Evolutionary conservation across 2,329 filamentous ascomycete genomes (phyloP).

Genomic region (Talaromyces sp.): DNA sequence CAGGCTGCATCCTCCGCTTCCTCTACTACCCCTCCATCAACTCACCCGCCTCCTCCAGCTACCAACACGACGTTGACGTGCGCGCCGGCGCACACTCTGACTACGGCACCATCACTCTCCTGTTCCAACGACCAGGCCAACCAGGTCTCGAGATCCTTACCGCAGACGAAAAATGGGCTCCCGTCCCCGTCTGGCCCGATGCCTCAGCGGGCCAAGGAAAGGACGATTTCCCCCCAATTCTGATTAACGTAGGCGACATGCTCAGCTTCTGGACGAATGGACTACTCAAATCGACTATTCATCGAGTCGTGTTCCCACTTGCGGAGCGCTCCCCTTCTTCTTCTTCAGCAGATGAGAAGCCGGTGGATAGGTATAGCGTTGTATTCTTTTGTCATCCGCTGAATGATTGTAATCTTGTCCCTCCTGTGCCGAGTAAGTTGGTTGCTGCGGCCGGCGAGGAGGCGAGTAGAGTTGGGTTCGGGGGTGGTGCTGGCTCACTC

Average conservation of each 20-base stretch:
- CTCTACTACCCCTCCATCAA: slow-evolving; percentile 65
- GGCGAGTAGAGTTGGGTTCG: slow-evolving; percentile 40
- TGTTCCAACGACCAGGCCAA: slow-evolving; percentile 83
- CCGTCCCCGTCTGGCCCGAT: slow-evolving; percentile 62
- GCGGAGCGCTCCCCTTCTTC: slow-evolving; percentile 36
- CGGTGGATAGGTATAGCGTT: slow-evolving; percentile 54
- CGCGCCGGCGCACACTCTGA: slow-evolving; percentile 90
- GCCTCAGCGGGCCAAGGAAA: not conserved
- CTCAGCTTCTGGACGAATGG: slow-evolving; percentile 88
- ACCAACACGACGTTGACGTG: slow-evolving; percentile 59
- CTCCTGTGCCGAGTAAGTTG: slow-evolving; percentile 50
- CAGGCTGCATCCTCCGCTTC: slow-evolving; percentile 62
- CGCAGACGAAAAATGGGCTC: slow-evolving; percentile 55
- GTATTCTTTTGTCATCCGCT: slow-evolving; percentile 62
- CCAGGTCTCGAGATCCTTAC: slow-evolving; percentile 80
- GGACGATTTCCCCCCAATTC: slow-evolving; percentile 60
- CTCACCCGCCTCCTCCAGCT: slow-evolving; percentile 42
- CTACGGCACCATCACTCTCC: slow-evolving; percentile 65
- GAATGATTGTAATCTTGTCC: slow-evolving; percentile 52
- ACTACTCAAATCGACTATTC: slow-evolving; percentile 79
- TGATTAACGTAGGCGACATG: slow-evolving; percentile 68
- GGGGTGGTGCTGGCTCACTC: slow-evolving; percentile 36
- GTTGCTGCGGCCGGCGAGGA: slow-evolving; percentile 40
- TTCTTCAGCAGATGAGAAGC: not conserved
- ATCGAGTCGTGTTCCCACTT: slow-evolving; percentile 72